Evolutionary conservation across 176 grass and related monocot species (phyloP).

Genomic region (Tillandsia fasciculata): DNA sequence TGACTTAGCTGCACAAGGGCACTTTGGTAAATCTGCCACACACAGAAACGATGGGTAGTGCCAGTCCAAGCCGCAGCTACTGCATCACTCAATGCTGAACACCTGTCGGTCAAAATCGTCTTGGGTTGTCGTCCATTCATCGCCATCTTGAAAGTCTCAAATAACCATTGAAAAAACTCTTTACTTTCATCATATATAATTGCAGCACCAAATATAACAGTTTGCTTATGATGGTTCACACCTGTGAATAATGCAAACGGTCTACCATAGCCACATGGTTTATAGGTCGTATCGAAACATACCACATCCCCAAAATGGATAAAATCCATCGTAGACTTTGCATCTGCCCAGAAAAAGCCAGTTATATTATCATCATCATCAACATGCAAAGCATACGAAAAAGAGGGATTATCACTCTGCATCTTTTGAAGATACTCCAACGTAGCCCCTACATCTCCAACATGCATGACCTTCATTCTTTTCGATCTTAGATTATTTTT

Average conservation of each 20-base stretch:
- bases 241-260: constrained; percentile 76
- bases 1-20: constrained; percentile 64
- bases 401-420: constrained; percentile 71
- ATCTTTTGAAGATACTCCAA: constrained; percentile 81
- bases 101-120: constrained; percentile 72
- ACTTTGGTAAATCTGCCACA: constrained; percentile 91
- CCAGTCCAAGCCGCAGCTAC: constrained; percentile 37
- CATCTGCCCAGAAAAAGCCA: constrained; percentile 75
- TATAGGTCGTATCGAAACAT: constrained; percentile 83
- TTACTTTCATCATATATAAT: constrained; percentile 70
- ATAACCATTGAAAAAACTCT: constrained; percentile 69
- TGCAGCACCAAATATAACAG: constrained; percentile 76
- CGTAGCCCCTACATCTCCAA: constrained; percentile 59
- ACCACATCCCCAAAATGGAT: constrained; percentile 71
- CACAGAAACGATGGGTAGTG: constrained; percentile 62
- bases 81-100: constrained; percentile 40
- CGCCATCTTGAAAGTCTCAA: constrained; percentile 78
- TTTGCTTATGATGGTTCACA: constrained; percentile 89
- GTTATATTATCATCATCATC: constrained; percentile 62
- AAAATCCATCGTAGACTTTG: constrained; percentile 71
- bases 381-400: constrained; percentile 65
- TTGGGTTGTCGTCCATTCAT: constrained; percentile 69
- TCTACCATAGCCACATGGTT: constrained; percentile 48
- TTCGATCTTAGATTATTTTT: constrained; percentile 39
- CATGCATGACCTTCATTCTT: constrained; percentile 24